Percentiles rank a stretch among this genome's conserved stretches.
Evolutionary conservation across 208 protist genomes (phyloP).

Genomic region (Borovskyia barvae): DNA sequence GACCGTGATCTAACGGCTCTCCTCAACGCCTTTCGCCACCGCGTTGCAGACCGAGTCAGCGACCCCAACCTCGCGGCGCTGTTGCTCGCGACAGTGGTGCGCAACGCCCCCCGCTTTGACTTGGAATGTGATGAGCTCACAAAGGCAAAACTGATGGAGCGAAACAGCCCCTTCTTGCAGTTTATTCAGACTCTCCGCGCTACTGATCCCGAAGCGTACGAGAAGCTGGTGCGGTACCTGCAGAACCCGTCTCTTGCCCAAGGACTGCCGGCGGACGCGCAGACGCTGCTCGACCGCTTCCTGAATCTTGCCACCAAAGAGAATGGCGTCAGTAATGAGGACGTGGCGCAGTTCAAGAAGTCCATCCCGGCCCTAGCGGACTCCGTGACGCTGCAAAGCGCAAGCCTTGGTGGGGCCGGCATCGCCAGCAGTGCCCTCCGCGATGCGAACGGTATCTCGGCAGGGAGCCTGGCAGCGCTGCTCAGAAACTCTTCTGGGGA

Average conservation of each 20-base stretch:
- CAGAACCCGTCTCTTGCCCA: conserved; percentile 29
- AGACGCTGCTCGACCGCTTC: conserved; percentile 44
- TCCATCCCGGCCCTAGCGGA: conserved; percentile 46
- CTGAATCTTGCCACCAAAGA: conserved; percentile 50
- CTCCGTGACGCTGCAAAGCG: not conserved
- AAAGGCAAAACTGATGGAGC: conserved; percentile 48
- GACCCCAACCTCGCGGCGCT: conserved; percentile 67
- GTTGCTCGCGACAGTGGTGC: conserved; percentile 64
- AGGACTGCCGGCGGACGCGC: conserved; percentile 27
- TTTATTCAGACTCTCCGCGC: conserved; percentile 62
- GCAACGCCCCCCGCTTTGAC: conserved; percentile 70
- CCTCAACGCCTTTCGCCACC: conserved; percentile 69
- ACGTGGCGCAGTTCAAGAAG: conserved; percentile 55
- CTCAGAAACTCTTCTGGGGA: not conserved
- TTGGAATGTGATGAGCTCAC: conserved; percentile 62
- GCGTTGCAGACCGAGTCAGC: conserved; percentile 51
- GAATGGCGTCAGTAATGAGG: conserved; percentile 27
- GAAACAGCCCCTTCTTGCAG: conserved; percentile 64
- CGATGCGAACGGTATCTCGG: too few relatives aligned
- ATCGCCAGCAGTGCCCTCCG: too few relatives aligned
- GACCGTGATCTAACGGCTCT: conserved; percentile 67
- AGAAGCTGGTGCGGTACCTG: conserved; percentile 66
- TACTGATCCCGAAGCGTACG: conserved; percentile 53
- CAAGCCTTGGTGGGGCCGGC: not conserved
- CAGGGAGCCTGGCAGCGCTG: too few relatives aligned